These are phyloP conservation scores for Ocimum tenuiflorum DNA, from an alignment of 257 asterid species.

Conservation along the genomic window DNA sequence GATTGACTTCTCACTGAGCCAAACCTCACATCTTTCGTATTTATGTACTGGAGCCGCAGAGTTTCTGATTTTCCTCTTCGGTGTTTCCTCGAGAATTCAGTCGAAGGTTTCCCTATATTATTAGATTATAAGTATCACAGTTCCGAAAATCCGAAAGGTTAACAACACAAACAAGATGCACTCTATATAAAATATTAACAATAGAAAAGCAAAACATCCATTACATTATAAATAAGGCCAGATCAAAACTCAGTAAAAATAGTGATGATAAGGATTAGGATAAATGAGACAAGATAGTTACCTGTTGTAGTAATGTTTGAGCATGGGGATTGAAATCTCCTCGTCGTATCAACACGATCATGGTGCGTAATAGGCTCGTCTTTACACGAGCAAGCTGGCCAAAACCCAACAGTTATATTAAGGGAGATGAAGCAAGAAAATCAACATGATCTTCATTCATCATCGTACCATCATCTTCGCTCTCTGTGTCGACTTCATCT, in stretches of 20 bases:
- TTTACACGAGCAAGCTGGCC: constrained; percentile 52
- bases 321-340: constrained; percentile 34
- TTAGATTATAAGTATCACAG: constrained; percentile 12
- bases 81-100: constrained; percentile 37
- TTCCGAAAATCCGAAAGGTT: background rate
- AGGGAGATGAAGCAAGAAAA: constrained; percentile 1
- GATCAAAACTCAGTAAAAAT: background rate
- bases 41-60: constrained; percentile 67
- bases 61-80: constrained; percentile 95
- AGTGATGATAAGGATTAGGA: too few species aligned
- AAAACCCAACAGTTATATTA: background rate
- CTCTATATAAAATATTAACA: too few species aligned
- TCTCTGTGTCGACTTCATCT: constrained; percentile 89
- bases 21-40: constrained; percentile 86
- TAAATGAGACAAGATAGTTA: background rate
- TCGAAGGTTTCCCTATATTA: constrained; percentile 39
- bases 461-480: constrained; percentile 76
- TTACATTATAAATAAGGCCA: background rate
- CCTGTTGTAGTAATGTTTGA: constrained; percentile 34
- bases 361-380: constrained; percentile 34
- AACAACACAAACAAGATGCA: background rate
- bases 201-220: background rate
- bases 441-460: background rate
- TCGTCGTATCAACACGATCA: constrained; percentile 27
- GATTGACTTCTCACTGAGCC: constrained; percentile 33